Conservation (phyloP, 1,284 basidiomycete species). For the Cerrena zonata region DNA sequence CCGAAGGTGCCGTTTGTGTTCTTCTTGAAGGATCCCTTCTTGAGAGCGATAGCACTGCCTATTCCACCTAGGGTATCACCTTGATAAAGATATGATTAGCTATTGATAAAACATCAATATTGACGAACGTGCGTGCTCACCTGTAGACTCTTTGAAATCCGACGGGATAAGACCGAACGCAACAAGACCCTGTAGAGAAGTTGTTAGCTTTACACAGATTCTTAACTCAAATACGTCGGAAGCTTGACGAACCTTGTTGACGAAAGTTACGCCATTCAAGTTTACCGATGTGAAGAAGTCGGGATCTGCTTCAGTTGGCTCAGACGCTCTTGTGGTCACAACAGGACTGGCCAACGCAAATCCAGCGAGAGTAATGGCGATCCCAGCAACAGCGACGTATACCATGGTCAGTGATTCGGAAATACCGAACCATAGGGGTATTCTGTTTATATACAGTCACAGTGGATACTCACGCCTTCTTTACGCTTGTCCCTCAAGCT, state of each 20-base stretch:
- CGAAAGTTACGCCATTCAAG: conserved; percentile 22
- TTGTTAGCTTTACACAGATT: no score
- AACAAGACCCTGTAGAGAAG: conserved; percentile 28
- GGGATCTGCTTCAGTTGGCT: conserved; percentile 17
- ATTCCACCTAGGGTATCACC: conserved; percentile 35
- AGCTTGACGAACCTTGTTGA: conserved; percentile 27
- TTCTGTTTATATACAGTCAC: not conserved
- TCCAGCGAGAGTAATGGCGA: not conserved
- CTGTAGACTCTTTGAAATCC: conserved; percentile 32
- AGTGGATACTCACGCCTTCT: not conserved
- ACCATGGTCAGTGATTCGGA: not conserved
- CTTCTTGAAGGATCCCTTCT: conserved; percentile 24
- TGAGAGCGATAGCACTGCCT: conserved; percentile 33
- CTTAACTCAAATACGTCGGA: not conserved
- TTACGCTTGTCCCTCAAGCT: not conserved
- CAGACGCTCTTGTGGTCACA: not conserved
- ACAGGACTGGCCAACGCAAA: not conserved
- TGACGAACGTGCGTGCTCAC: conserved; percentile 11
- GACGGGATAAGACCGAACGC: conserved; percentile 35
- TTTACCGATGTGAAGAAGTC: conserved; percentile 16
- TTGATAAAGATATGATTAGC: conserved; percentile 8
- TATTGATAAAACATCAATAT: conserved; percentile 8
- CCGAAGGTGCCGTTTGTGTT: conserved; percentile 30
- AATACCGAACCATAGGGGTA: not conserved
- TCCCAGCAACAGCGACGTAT: not conserved